Conservation (phyloP, 768 basidiomycete species). For the Vishniacozyma victoriae region DNA sequence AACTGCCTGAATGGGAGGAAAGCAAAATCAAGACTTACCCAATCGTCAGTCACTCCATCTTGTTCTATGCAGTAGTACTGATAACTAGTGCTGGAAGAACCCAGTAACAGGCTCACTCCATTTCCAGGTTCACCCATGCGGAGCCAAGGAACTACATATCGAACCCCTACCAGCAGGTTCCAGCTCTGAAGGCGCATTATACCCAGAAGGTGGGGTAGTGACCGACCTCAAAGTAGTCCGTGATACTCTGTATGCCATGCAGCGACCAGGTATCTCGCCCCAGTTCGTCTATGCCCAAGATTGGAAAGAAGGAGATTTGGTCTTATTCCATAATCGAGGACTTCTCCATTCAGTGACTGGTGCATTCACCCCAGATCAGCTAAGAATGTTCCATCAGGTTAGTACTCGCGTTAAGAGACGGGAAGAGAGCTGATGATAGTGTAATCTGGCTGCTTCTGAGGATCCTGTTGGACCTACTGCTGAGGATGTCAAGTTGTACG, state of each 20-base stretch:
- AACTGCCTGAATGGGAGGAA: slow-evolving; percentile 79
- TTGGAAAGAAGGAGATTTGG: slow-evolving; percentile 71
- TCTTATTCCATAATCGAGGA: slow-evolving; percentile 81
- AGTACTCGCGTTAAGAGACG: not conserved
- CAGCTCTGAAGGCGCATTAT: slow-evolving; percentile 57
- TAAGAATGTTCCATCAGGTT: slow-evolving; percentile 67
- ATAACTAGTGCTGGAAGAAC: slow-evolving; percentile 79
- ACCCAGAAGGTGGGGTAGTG: slow-evolving; percentile 74
- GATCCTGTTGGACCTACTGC: slow-evolving; percentile 62
- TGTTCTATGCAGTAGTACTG: not conserved
- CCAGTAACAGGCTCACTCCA: slow-evolving; percentile 74
- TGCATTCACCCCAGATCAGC: slow-evolving; percentile 58
- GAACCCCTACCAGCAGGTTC: slow-evolving; percentile 54
- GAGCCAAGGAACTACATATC: slow-evolving; percentile 60
- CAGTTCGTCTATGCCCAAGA: slow-evolving; percentile 83
- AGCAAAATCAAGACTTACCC: slow-evolving; percentile 67
- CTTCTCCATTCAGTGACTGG: slow-evolving; percentile 73
- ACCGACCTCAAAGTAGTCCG: slow-evolving; percentile 68
- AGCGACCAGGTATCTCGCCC: slow-evolving; percentile 85
- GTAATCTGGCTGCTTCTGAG: slow-evolving; percentile 76
- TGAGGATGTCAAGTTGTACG: slow-evolving; percentile 64
- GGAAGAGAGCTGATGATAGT: slow-evolving; percentile 44
- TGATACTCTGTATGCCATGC: slow-evolving; percentile 72
- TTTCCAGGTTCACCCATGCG: slow-evolving; percentile 86
- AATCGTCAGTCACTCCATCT: slow-evolving; percentile 49